These are phyloP conservation scores for Cryomyces minteri DNA, from an alignment of 495 filamentous ascomycete genomes.

Conservation along the genomic window DNA sequence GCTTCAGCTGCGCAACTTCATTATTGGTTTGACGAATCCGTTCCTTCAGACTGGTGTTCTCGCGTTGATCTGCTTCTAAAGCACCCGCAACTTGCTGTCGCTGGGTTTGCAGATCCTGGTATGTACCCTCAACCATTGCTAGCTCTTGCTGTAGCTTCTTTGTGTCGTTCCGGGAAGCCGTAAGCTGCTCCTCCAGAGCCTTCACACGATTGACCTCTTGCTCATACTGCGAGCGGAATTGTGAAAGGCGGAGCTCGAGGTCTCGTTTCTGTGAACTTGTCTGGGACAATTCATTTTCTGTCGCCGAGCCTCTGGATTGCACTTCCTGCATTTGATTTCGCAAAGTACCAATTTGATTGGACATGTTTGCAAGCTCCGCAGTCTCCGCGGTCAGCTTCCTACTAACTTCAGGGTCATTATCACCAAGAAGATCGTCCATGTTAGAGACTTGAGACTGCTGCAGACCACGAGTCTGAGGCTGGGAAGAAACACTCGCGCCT, in stretches of 20 bases:
- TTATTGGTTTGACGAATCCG: conserved; percentile 64
- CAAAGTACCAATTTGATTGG: conserved; percentile 79
- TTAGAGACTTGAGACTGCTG: conserved; percentile 30
- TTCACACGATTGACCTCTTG: conserved; percentile 79
- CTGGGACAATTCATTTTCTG: conserved; percentile 63
- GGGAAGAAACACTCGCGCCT: conserved; percentile 38
- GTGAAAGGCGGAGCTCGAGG: conserved; percentile 70
- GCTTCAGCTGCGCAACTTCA: conserved; percentile 65
- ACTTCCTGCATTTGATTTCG: conserved; percentile 88
- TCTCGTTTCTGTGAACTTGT: conserved; percentile 73
- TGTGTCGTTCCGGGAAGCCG: conserved; percentile 55
- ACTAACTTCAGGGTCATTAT: conserved; percentile 76
- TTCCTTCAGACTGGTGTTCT: conserved; percentile 74
- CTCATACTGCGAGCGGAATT: conserved; percentile 75
- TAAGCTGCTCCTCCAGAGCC: conserved; percentile 65
- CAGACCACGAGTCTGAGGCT: conserved; percentile 7
- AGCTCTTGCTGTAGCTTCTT: conserved; percentile 67
- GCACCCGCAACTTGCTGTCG: conserved; percentile 56
- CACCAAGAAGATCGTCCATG: conserved; percentile 84
- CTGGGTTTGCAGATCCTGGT: conserved; percentile 72
- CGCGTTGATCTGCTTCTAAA: conserved; percentile 71
- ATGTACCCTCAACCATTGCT: conserved; percentile 59
- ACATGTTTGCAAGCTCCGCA: conserved; percentile 86
- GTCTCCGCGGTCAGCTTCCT: conserved; percentile 78
- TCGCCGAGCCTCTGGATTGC: conserved; percentile 55